A percentile compares a stretch with the other conserved stretches of the same genome.
These are phyloP conservation scores for Lenwebbia sp. DNA, from an alignment of 345 rosid species.

Conservation along the genomic window DNA sequence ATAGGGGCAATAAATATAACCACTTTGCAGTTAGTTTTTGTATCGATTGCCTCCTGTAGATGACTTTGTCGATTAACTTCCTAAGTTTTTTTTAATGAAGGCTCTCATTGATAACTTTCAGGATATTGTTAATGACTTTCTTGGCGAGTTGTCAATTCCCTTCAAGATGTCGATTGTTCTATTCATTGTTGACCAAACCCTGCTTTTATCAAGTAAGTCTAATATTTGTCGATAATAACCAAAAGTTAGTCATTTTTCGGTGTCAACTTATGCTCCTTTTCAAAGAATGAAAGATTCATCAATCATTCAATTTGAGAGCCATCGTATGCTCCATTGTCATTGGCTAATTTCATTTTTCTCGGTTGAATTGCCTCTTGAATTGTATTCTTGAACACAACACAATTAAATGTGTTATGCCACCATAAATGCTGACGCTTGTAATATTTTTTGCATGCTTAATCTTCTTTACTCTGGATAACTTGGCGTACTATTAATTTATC, in stretches of 20 bases:
- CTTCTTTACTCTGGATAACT: background rate
- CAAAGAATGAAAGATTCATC: background rate
- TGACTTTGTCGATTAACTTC: background rate
- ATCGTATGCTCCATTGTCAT: background rate
- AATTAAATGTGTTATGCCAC: background rate
- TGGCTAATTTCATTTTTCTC: no score
- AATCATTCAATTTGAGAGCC: no score
- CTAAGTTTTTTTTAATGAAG: background rate
- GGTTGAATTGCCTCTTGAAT: background rate
- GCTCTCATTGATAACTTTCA: background rate
- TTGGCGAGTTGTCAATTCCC: fast-evolving
- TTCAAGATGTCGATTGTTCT: background rate
- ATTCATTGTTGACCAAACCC: background rate
- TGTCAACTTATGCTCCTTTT: background rate
- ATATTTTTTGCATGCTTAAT: background rate
- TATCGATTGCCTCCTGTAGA: background rate
- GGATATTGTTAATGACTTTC: background rate
- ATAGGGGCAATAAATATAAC: background rate
- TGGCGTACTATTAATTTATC: no score
- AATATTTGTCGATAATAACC: background rate
- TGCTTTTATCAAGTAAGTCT: background rate
- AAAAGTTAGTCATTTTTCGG: background rate
- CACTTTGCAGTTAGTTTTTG: background rate
- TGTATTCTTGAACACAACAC: background rate
- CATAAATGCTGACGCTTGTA: background rate